Base-by-base conservation (phyloP, 345 rosid genomes). In the Citrus glauca region DNA sequence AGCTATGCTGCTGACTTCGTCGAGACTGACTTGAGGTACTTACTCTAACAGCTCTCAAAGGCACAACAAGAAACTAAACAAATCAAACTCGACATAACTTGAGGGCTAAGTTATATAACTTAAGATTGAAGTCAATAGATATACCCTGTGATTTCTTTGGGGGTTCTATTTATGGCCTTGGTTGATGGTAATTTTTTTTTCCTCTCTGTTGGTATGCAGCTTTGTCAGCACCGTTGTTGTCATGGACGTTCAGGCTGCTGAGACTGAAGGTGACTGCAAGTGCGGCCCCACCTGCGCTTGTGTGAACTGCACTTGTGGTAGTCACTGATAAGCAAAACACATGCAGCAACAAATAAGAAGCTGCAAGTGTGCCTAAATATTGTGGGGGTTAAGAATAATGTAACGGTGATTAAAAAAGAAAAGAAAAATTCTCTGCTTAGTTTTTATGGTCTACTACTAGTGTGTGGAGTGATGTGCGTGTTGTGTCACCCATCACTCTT, bases 231-330 rank as follows among this genome's bases (percentile, higher is more conserved):
- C 85, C 50, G 5, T 45, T 7, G 81, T 87, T 48, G 66, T 69
- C 63, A 82, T 88, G 87, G 96, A 86, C 19, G 85, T 77, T 68
- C 86, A 85, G 0, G 91, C 86, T 1, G 81, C 72, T 2, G 94
- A 87, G 85, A 75, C 87, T 68, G 88, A 88, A 1, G 90, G 94
- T 79, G 81, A 89, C 74, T 94, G 98, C 97, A 89, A 91, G 90
- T 94, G 98, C 75, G 96, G 98, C 25, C 24, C 85, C 55, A 79
- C 37, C 87, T 94, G 98, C 93, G 24, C 85, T 56, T 94, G 98
- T 82, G 70, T 77, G 28, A n/a, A 77, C 85, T 94, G 97, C 91
- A 85, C 92, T 55, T 92, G 98, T 67, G 91, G 91, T 25, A 81
- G 70, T 72, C 86, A 86, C 9, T 87, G 48, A 90, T 86, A 61